Evolutionary conservation across 192 early-diverging fungal species (phyloP).

Genomic region (Backusella westeae): DNA sequence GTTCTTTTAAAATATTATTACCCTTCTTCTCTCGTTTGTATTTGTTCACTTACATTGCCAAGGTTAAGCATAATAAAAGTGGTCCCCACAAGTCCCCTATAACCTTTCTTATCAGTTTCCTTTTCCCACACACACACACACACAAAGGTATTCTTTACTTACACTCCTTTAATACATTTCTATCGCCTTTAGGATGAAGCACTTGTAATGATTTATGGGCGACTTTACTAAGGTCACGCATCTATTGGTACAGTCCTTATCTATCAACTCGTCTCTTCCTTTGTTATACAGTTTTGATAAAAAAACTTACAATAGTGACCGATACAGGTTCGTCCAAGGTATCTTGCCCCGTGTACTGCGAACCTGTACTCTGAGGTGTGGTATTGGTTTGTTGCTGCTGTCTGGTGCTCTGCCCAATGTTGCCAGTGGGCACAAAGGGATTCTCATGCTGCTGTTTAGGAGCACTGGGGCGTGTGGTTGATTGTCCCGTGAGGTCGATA

Average conservation of each 20-base stretch:
- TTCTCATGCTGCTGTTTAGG: background rate
- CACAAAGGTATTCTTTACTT: conserved; percentile 15
- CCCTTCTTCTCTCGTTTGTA: conserved; percentile 1
- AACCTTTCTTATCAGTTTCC: conserved; percentile 7
- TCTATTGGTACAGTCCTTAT: conserved; percentile 34
- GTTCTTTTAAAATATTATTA: conserved; percentile 31
- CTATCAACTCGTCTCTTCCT: background rate
- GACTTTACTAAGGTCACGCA: conserved; percentile 70
- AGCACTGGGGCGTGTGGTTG: conserved; percentile 13
- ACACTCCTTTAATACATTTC: conserved; percentile 77
- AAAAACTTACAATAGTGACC: conserved; percentile 74
- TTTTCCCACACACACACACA: conserved; percentile 9
- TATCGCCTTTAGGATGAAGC: conserved; percentile 58
- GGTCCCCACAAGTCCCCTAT: conserved; percentile 97
- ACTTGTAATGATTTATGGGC: conserved; percentile 72
- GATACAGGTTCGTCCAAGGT: conserved; percentile 96
- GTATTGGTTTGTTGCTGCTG: background rate
- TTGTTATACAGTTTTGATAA: background rate
- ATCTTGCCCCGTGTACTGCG: conserved; percentile 41
- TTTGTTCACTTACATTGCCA: conserved; percentile 58
- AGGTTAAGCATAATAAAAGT: conserved; percentile 84
- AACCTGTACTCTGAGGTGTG: background rate
- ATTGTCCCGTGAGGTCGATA: conserved; percentile 29
- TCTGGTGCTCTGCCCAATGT: conserved; percentile 13
- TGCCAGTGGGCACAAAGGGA: conserved; percentile 19